phyloP scores from a whole-genome alignment of 148 eudicot genomes.

The Linanthus parryae region DNA sequence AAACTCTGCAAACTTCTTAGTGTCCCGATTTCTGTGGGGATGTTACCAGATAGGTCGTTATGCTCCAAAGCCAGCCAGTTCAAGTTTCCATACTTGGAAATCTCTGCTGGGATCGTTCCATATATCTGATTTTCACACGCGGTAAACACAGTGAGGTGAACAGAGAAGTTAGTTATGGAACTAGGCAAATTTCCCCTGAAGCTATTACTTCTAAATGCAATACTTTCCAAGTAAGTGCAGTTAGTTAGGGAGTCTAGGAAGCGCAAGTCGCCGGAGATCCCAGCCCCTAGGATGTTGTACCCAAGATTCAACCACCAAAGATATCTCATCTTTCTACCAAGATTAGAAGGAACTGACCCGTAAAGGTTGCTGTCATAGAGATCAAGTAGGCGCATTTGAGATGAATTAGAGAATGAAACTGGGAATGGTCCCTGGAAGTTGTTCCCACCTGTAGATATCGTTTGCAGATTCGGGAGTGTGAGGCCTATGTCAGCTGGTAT shows the following conservation, averaged over 20 bases:
- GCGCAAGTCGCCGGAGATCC: background rate
- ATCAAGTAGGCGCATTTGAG: background rate
- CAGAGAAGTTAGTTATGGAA: background rate
- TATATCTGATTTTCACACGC: constrained; percentile 2
- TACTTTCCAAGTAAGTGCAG: background rate
- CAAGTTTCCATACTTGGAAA: constrained; percentile 13
- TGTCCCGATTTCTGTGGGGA: constrained; percentile 21
- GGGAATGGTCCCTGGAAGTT: constrained; percentile 1
- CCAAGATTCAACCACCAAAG: background rate
- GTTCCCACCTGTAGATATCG: background rate
- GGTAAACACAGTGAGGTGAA: background rate
- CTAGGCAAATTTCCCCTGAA: constrained; percentile 3
- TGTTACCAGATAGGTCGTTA: constrained; percentile 10
- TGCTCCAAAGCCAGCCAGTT: background rate
- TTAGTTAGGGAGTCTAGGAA: constrained; percentile 4
- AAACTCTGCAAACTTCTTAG: constrained; percentile 3
- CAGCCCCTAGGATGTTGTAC: background rate
- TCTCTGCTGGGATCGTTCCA: constrained; percentile 13
- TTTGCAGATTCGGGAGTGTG: background rate
- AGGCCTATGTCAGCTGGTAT: constrained; percentile 4
- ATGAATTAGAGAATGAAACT: background rate
- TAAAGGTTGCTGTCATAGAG: background rate
- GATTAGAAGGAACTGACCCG: background rate
- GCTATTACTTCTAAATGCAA: background rate
- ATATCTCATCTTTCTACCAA: constrained; percentile 3